Base-by-base conservation (phyloP, 1,139 yeast genomes). In the Suhomyces anneliseae region DNA sequence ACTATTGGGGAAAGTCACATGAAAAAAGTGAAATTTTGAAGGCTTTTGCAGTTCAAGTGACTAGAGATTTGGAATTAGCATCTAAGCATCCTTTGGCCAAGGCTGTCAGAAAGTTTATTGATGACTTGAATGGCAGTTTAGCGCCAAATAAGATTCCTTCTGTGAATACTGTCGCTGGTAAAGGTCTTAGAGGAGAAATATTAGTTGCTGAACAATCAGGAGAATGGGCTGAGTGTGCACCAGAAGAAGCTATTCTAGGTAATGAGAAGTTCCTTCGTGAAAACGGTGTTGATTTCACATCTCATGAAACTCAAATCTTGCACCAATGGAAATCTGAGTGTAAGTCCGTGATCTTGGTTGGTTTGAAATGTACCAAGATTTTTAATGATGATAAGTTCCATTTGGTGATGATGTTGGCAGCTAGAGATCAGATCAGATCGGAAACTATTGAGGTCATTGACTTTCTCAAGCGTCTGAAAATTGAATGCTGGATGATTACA, bases 61-160 rank as follows among this genome's bases (percentile, higher is more conserved):
- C 85, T 0, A 70, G 82, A 51, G 87, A 82, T 53, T 64, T 87
- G 53, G 95, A 87, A 55, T 60, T 72, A 15, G 75, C 79, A n/a
- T 84, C 92, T 0, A 81, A 76, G 36, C 95, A 87, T 62, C 93
- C 93, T 0, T 68, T 87, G 39, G 85, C 90, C 0, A 65, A 68
- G 34, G 87, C 90, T 0, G 77, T 85, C 2, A 73, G 72, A 38
- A 59, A 57, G 1, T 83, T 79, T 53, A 57, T 69, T 14, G 71
- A 72, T 6, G 51, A 54, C 0, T 45, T 53, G 33, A 53, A 56
- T 4, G 47, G 53, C 8, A 51, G 49, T 12, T 51, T 75, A 9
- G 45, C 69, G 0, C 70, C 65, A 26, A 76, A 71, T 42, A 74
- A 71, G 44, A 69, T 82, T 6, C 81, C 81, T 1, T 66, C 66